Conservation (phyloP, 495 filamentous ascomycete species). For the Hypoxylon perforatum region DNA sequence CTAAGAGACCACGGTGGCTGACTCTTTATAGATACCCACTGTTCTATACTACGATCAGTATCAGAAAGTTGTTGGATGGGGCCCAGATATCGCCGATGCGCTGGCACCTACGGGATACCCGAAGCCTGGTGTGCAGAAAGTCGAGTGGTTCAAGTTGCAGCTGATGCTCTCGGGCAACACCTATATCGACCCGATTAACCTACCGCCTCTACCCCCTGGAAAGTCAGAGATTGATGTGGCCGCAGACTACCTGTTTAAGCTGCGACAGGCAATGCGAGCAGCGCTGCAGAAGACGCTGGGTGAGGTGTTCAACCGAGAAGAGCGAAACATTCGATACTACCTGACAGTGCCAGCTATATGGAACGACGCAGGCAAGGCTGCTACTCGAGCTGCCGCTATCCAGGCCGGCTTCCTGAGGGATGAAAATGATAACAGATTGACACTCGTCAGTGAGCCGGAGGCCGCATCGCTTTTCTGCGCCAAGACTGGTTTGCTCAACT, state of each 20-base stretch:
- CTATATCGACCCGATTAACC: conserved; percentile 82
- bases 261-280: conserved; percentile 78
- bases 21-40: conserved; percentile 70
- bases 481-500: conserved; percentile 76
- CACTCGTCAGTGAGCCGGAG: conserved; percentile 77
- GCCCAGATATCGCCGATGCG: conserved; percentile 79
- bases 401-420: conserved; percentile 79
- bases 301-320: conserved; percentile 80
- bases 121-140: conserved; percentile 80
- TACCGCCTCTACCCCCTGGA: conserved; percentile 77
- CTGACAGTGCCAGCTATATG: conserved; percentile 80
- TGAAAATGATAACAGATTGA: conserved; percentile 79
- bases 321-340: conserved; percentile 79
- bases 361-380: conserved; percentile 81
- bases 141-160: conserved; percentile 84
- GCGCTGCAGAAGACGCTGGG: conserved; percentile 80
- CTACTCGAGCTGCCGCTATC: conserved; percentile 76
- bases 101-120: conserved; percentile 79
- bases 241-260: conserved; percentile 80
- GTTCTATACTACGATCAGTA: conserved; percentile 82
- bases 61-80: conserved; percentile 81
- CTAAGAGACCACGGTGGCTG: conserved; percentile 17
- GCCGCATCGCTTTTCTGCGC: conserved; percentile 79
- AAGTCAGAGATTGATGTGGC: conserved; percentile 83
- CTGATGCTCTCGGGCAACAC: conserved; percentile 82